Evolutionary conservation across 208 protist species (phyloP), one percentile per base, ranked within the genome.

Genomic region (Acanthamoeba healyi): DNA sequence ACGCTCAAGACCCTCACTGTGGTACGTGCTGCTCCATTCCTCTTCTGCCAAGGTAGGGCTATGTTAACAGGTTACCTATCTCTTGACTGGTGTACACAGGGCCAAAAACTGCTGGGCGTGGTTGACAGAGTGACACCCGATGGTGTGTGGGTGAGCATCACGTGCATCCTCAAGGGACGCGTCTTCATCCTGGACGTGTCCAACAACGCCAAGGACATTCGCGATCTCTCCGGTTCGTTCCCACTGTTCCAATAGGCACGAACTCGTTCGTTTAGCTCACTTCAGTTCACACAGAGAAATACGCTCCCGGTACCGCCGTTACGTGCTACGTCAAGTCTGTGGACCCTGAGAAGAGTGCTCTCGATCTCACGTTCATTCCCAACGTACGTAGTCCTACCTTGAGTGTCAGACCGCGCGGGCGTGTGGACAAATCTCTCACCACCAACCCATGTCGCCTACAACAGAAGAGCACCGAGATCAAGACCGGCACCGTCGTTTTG

Each of bases 171-270:
- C 26, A 74, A 65, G 36, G 89, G 89, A 26, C 61, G 89, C 24
- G 65, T 82, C 32, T 93, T 93, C 70, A 26, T 93, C 34, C 29
- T 93, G 63, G 89, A 93, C 40, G n/a, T 93, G 32, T 93, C 89
- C 49, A 63, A 93, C 44, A 46, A 32, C 32, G 19, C 46, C 44
- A 61, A 74, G 65, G 89, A 93, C 26, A 10, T 93, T 12, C 40
- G 32, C 15, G 15, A 44, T n/a, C 32, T 92, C 36, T 38, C 36
- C 9, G 87, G 87, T 92, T 77, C 15, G 38, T 19, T 38, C 24
- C 24, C 1, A 65, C 17, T 36, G n/a, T n/a, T n/a, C n/a, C n/a
- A n/a, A n/a, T n/a, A n/a, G n/a, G n/a, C n/a, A n/a, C n/a, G n/a
- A n/a, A n/a, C 29, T 74, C 29, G 72, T 46, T n/a, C 24, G 34